phyloP scores from a whole-genome alignment of 495 filamentous ascomycete species.

The Annulohypoxylon nitens region DNA sequence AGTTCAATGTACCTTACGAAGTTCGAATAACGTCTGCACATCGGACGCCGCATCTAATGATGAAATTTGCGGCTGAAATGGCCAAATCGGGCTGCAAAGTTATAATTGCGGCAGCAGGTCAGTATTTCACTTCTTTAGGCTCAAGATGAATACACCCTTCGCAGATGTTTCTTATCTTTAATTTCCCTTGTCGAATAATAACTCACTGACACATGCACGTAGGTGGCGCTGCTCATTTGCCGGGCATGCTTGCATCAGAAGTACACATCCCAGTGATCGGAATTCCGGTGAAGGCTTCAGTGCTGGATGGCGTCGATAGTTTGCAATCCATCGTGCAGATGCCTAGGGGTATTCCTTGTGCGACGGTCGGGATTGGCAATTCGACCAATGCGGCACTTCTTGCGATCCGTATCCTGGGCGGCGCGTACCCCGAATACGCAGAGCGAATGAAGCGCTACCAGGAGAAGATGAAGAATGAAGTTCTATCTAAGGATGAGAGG shows the following conservation, averaged over 20 bases:
- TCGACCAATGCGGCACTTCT: constrained; percentile 90
- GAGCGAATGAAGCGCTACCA: constrained; percentile 76
- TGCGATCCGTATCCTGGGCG: constrained; percentile 86
- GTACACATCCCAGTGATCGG: constrained; percentile 94
- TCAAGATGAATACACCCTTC: too few species aligned
- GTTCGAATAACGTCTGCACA: constrained; percentile 94
- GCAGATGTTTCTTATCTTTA: too few species aligned
- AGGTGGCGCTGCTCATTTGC: constrained; percentile 90
- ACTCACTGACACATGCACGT: constrained; percentile 5
- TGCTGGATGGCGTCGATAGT: constrained; percentile 89
- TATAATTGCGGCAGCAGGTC: constrained; percentile 87
- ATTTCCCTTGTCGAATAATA: too few species aligned
- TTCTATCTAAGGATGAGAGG: constrained; percentile 73
- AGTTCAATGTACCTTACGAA: constrained; percentile 80
- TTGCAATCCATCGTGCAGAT: constrained; percentile 93
- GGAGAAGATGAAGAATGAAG: constrained; percentile 71
- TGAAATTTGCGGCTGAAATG: constrained; percentile 76
- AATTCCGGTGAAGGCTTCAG: constrained; percentile 87
- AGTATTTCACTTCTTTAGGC: constrained; percentile 13
- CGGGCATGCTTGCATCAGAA: constrained; percentile 90
- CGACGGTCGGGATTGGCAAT: constrained; percentile 88
- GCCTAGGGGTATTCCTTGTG: constrained; percentile 67
- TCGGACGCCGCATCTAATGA: constrained; percentile 88
- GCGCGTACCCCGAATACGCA: constrained; percentile 69
- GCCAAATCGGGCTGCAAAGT: constrained; percentile 80